Conservation (phyloP, 306 rosid genomes). For the Cucumis cinereus region DNA sequence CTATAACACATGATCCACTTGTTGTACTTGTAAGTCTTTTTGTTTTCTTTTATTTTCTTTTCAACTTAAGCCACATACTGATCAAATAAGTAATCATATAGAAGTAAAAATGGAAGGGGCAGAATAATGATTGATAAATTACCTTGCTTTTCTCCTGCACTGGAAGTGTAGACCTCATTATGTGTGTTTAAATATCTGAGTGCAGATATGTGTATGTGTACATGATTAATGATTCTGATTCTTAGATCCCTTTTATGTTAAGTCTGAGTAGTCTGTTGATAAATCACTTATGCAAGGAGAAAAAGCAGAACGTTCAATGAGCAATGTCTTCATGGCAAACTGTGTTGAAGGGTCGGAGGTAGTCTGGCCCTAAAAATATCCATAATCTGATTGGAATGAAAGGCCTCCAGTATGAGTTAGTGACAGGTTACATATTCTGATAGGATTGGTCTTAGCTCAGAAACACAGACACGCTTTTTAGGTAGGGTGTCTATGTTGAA, state of each 20-base stretch:
- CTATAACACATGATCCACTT: slow-evolving; percentile 89
- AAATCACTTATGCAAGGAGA: neutral
- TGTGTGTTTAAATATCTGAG: neutral
- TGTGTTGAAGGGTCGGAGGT: neutral
- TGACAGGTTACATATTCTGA: neutral
- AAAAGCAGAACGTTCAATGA: neutral
- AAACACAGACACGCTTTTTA: too few species aligned
- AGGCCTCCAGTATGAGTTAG: neutral
- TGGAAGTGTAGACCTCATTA: neutral
- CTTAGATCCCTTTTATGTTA: neutral
- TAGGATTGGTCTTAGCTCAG: too few species aligned
- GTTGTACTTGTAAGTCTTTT: slow-evolving; percentile 67
- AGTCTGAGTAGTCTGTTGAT: neutral
- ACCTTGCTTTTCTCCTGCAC: neutral
- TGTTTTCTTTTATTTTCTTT: neutral
- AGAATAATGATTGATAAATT: neutral
- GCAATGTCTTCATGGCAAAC: neutral
- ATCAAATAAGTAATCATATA: neutral
- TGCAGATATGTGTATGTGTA: neutral
- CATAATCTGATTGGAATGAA: neutral
- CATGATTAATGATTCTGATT: neutral
- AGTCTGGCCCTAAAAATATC: neutral
- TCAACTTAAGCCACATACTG: neutral
- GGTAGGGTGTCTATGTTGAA: too few species aligned
- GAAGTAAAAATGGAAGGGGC: neutral